Evolutionary conservation across 129 eudicot genomes (phyloP).

Genomic region (Lactuca saligna): DNA sequence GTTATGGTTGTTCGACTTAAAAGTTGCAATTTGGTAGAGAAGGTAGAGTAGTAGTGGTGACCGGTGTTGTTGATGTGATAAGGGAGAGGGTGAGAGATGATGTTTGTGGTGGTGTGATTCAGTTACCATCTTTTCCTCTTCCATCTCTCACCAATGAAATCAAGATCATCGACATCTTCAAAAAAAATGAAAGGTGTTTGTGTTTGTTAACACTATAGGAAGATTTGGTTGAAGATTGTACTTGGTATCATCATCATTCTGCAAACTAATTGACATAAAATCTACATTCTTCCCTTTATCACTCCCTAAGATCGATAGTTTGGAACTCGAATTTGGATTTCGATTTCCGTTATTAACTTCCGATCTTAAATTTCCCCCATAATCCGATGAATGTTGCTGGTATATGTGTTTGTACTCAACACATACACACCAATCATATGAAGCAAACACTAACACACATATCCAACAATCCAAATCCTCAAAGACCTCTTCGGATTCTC

Average conservation of each 20-base stretch:
- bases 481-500: conserved; percentile 63
- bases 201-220: not conserved
- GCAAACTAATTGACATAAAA: conserved; percentile 21
- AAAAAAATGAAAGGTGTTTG: too few relatives aligned
- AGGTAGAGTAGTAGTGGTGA: too few relatives aligned
- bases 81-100: too few relatives aligned
- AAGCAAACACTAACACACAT: conserved; percentile 59
- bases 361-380: conserved; percentile 24
- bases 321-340: conserved; percentile 27
- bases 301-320: conserved; percentile 45
- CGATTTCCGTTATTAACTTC: conserved; percentile 18
- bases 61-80: too few relatives aligned
- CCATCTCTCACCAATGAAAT: too few relatives aligned
- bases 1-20: too few relatives aligned
- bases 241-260: conserved; percentile 54
- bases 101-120: too few relatives aligned
- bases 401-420: conserved; percentile 59
- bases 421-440: conserved; percentile 69
- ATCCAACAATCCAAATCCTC: conserved; percentile 77
- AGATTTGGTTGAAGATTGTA: conserved; percentile 10
- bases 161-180: too few relatives aligned
- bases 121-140: too few relatives aligned
- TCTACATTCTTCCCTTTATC: conserved; percentile 38
- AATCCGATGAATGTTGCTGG: conserved; percentile 24
- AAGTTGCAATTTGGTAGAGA: too few relatives aligned